Percentiles rank a stretch among this genome's conserved stretches.
These are phyloP conservation scores for Fagus sylvatica DNA, from an alignment of 306 rosid genomes.

Conservation along the genomic window DNA sequence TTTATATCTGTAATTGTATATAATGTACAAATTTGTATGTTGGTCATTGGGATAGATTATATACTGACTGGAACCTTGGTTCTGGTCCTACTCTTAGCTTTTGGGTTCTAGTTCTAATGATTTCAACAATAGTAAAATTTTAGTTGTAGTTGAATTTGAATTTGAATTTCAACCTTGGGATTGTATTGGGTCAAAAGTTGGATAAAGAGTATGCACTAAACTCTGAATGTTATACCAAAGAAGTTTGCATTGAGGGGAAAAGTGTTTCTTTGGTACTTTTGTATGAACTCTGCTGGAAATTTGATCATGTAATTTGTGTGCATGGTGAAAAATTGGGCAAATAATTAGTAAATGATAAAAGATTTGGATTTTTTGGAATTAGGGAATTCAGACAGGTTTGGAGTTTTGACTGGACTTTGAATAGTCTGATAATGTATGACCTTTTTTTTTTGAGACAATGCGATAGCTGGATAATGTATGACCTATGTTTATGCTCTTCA, in stretches of 20 bases:
- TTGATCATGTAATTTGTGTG: not conserved
- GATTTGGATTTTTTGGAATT: not conserved
- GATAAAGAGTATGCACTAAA: not conserved
- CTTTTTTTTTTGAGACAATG: not conserved
- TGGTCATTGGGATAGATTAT: not conserved
- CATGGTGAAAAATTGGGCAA: not conserved
- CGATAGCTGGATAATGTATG: not conserved
- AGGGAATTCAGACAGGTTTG: not conserved
- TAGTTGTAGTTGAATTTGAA: not conserved
- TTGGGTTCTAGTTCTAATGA: not conserved
- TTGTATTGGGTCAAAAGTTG: not conserved
- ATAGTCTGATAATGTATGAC: not conserved
- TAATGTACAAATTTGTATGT: not conserved
- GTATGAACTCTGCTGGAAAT: not conserved
- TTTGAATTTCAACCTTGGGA: not conserved
- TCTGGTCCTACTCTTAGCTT: not conserved
- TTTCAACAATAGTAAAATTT: not conserved
- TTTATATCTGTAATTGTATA: not conserved
- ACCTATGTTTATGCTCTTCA: not conserved
- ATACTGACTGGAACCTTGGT: not conserved
- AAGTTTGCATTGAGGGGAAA: not conserved
- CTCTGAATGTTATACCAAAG: not conserved
- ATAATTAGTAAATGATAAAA: not conserved
- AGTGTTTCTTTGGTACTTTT: not conserved
- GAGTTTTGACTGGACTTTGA: not conserved